Evolutionary conservation across 2,329 filamentous ascomycete species (phyloP), one percentile per base, ranked within the genome.

Genomic region (Trichoderma aggressivum): DNA sequence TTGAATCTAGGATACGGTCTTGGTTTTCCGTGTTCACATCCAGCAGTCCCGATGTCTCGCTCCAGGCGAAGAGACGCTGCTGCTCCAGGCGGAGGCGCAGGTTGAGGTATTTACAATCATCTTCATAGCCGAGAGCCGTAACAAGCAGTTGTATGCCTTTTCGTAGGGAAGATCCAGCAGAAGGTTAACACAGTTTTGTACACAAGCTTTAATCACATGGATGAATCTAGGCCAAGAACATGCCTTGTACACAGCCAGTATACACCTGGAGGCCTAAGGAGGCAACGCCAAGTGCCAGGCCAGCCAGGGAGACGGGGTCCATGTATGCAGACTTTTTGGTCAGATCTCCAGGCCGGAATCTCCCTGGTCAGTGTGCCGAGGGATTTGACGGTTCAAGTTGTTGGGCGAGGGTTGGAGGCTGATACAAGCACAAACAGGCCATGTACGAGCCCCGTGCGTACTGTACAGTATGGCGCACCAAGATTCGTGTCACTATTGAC

Each of bases 11-110:
- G 4, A 86, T 77, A 71, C 81, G 84, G 43, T 81, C 77, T 58
- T 80, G 75, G 60, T 83, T 80, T 63, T 84, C 79, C 26, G 75
- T 76, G 65, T 84, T 82, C 14, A 85, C 76, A 70, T 85, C 84
- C 14, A 85, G 78, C 21, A 86, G 75, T 10, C 84, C 84, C 12
- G 84, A 85, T 3, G 83, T 83, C 73, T 86, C 84, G 72, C 83
- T 84, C 84, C 84, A 86, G 53, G 83, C 83, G 72, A 84, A 85
- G 16, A 86, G 79, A 28, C 84, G 80, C 72, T 86, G 83, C 76
- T 86, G 83, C 74, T 86, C 84, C 81, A 86, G 84, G 66, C 83
- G 82, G 63, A 86, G 75, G 63, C 84, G 80, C 73, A 86, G 75
- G 72, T 85, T 85, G 71, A 86, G 81, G 74, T 85, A 85, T 71